Percentiles rank a stretch among this genome's conserved stretches.
phyloP scores from a whole-genome alignment of 768 basidiomycete genomes.

The Saitozyma sp. region DNA sequence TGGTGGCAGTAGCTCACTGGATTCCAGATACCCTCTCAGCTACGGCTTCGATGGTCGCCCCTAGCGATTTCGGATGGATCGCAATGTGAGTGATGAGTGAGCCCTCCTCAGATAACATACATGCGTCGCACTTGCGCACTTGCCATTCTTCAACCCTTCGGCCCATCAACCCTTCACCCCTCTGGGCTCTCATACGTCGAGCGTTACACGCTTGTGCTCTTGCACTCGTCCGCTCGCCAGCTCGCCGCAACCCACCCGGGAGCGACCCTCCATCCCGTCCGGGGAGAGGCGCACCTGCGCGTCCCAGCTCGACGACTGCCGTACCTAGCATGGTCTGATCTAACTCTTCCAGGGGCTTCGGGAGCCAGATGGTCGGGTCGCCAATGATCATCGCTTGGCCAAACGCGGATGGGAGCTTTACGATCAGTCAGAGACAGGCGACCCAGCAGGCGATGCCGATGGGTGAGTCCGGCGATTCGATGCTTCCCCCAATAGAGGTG shows the following conservation, averaged over 20 bases:
- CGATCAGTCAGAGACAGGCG: constrained; percentile 67
- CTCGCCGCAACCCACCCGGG: neutral
- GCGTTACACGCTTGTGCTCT: neutral
- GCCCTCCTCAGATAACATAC: neutral
- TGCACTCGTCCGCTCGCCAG: constrained; percentile 4
- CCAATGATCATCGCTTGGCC: constrained; percentile 75
- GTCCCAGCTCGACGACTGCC: too few relatives aligned
- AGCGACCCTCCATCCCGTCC: too few relatives aligned
- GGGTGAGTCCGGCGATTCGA: too few relatives aligned
- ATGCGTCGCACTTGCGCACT: too few relatives aligned
- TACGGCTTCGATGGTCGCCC: constrained; percentile 7
- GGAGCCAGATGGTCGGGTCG: constrained; percentile 27
- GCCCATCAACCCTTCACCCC: too few relatives aligned
- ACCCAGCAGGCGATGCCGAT: constrained; percentile 14
- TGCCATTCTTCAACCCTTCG: too few relatives aligned
- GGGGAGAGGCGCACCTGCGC: too few relatives aligned
- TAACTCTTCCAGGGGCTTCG: constrained; percentile 23
- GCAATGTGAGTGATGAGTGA: constrained; percentile 29
- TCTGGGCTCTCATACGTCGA: too few relatives aligned
- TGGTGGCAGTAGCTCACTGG: neutral
- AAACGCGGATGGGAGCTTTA: constrained; percentile 63
- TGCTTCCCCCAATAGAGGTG: too few relatives aligned
- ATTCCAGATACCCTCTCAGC: constrained; percentile 27
- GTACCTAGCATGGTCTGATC: neutral
- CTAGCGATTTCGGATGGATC: constrained; percentile 30